A percentile compares a stretch with the other conserved stretches of the same genome.
phyloP scores from a whole-genome alignment of 2,329 filamentous ascomycete species.

The Myriosclerotinia duriaeana region DNA sequence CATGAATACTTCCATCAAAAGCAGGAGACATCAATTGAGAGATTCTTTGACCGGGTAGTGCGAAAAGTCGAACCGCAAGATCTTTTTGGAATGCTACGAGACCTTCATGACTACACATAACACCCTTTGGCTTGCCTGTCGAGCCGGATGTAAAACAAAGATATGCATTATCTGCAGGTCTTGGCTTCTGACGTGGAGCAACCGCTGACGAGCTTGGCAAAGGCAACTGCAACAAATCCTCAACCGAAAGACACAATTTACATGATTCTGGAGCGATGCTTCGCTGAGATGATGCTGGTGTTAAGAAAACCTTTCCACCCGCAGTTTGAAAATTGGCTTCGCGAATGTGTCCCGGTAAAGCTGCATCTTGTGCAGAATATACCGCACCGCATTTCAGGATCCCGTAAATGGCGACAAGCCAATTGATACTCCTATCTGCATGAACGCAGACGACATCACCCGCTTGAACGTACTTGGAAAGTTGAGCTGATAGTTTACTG shows the following conservation, averaged over 20 bases:
- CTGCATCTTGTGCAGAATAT: constrained; percentile 40
- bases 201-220: background rate
- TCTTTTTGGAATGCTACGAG: constrained; percentile 43
- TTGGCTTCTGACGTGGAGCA: background rate
- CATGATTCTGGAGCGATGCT: constrained; percentile 23
- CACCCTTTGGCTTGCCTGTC: constrained; percentile 47
- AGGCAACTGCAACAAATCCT: constrained; percentile 20
- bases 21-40: constrained; percentile 46
- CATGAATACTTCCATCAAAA: constrained; percentile 48
- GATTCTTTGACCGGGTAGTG: constrained; percentile 41
- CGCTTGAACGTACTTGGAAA: constrained; percentile 35
- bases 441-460: constrained; percentile 46
- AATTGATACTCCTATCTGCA: constrained; percentile 49
- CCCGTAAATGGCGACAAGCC: constrained; percentile 42
- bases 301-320: constrained; percentile 37
- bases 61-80: constrained; percentile 40
- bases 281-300: constrained; percentile 20
- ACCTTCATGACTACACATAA: constrained; percentile 42
- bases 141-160: constrained; percentile 49
- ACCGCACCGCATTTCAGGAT: constrained; percentile 40
- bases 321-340: constrained; percentile 34
- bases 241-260: constrained; percentile 17
- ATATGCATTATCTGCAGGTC: constrained; percentile 39
- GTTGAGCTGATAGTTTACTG: constrained; percentile 9
- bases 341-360: constrained; percentile 32